Percentiles rank a stretch among this genome's conserved stretches.
phyloP scores from a whole-genome alignment of 2,329 filamentous ascomycete species.

The Hortaea werneckii region DNA sequence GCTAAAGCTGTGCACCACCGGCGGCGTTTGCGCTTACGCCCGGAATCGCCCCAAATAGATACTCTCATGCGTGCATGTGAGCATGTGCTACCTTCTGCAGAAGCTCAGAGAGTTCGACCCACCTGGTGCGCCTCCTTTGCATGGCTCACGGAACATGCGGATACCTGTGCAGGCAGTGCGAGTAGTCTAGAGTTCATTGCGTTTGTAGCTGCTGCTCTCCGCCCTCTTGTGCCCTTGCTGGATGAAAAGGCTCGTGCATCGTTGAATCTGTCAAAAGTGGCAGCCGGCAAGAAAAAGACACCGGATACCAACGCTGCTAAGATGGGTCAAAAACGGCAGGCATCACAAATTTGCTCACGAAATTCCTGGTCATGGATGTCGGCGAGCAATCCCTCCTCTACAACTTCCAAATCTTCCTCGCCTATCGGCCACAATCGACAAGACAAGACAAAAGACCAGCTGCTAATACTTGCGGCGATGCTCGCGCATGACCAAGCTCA shows the following conservation, averaged over 20 bases:
- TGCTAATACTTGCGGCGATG: slow-evolving; percentile 15
- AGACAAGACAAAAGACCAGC: slow-evolving; percentile 15
- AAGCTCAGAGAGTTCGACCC: slow-evolving; percentile 13
- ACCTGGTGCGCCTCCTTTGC: slow-evolving; percentile 22
- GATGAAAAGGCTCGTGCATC: slow-evolving; percentile 19
- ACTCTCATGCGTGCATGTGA: slow-evolving; percentile 19
- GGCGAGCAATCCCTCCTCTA: background rate
- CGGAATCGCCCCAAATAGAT: slow-evolving; percentile 12
- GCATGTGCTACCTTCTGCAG: slow-evolving; percentile 15
- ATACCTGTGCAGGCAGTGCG: slow-evolving; percentile 8
- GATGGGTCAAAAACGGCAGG: background rate
- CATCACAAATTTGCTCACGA: background rate
- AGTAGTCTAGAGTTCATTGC: slow-evolving; percentile 26
- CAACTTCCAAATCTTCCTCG: background rate
- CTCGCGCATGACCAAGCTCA: slow-evolving; percentile 9
- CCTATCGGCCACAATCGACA: slow-evolving; percentile 4
- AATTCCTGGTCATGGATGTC: slow-evolving; percentile 17
- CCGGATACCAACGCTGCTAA: background rate
- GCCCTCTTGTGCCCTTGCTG: slow-evolving; percentile 23
- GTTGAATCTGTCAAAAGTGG: slow-evolving; percentile 16
- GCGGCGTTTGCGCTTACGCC: slow-evolving; percentile 17
- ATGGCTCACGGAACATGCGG: slow-evolving; percentile 9
- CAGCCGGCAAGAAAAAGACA: slow-evolving; percentile 6
- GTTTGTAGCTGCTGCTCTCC: slow-evolving; percentile 31
- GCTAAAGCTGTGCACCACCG: slow-evolving; percentile 19